A percentile compares a stretch with the other conserved stretches of the same genome.
These are phyloP conservation scores for Trametopsis cervina DNA, from an alignment of 768 basidiomycete genomes.

Conservation along the genomic window DNA sequence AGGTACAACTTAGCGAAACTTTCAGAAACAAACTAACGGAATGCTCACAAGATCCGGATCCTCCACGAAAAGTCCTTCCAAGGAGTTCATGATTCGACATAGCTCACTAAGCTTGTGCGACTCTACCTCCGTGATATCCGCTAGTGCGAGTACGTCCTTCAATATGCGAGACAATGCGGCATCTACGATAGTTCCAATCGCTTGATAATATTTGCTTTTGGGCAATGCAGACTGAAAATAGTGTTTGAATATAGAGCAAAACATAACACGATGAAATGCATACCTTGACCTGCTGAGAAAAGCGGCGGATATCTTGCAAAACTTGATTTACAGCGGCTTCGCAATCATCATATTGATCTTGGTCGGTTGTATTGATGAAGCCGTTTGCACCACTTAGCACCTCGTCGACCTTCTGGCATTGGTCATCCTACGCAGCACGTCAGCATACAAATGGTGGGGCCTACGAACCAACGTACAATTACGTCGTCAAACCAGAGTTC, in stretches of 20 bases:
- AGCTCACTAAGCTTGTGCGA: slow-evolving; percentile 80
- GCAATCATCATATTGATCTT: slow-evolving; percentile 71
- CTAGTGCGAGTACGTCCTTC: slow-evolving; percentile 63
- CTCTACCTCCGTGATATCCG: slow-evolving; percentile 85
- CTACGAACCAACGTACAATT: slow-evolving; percentile 58
- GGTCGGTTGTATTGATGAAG: slow-evolving; percentile 62
- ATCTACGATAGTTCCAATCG: slow-evolving; percentile 66
- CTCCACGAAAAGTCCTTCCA: slow-evolving; percentile 78
- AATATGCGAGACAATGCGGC: slow-evolving; percentile 61
- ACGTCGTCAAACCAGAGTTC: slow-evolving; percentile 68
- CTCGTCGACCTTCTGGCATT: slow-evolving; percentile 38
- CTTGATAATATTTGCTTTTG: slow-evolving; percentile 65
- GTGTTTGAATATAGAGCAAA: not conserved
- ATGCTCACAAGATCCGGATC: slow-evolving; percentile 47
- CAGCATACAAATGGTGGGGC: not conserved
- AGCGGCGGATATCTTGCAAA: slow-evolving; percentile 53
- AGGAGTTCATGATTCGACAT: slow-evolving; percentile 66
- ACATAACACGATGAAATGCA: not conserved
- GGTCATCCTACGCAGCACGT: slow-evolving; percentile 38
- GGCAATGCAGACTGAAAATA: slow-evolving; percentile 50
- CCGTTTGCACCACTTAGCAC: slow-evolving; percentile 51
- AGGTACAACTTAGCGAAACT: not conserved
- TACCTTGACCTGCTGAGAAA: slow-evolving; percentile 72
- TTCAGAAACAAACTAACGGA: not conserved
- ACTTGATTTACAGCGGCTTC: slow-evolving; percentile 60